Conservation (phyloP, 2,329 filamentous ascomycete genomes). For the Penicillium griseofulvum region DNA sequence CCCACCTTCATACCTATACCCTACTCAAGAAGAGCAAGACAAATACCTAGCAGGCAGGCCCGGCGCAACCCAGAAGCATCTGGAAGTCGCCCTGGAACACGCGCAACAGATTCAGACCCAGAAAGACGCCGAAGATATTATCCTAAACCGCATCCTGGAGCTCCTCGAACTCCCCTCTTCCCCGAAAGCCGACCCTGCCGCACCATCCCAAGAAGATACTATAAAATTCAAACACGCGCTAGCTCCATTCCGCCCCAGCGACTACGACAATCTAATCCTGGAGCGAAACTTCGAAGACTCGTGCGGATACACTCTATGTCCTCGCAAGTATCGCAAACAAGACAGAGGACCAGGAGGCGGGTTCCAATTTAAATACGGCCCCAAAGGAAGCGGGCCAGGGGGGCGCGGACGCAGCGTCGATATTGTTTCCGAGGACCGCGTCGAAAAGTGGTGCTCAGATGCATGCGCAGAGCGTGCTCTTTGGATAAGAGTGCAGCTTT, state of each 20-base stretch:
- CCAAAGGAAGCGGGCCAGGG: conserved; percentile 47
- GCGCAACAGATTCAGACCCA: conserved; percentile 78
- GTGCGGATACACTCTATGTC: conserved; percentile 83
- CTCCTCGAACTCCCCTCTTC: conserved; percentile 64
- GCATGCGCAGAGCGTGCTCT: conserved; percentile 75
- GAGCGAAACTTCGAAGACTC: conserved; percentile 81
- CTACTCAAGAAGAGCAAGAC: conserved; percentile 30
- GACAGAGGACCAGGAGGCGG: conserved; percentile 53
- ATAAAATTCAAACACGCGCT: conserved; percentile 65
- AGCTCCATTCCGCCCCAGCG: conserved; percentile 73
- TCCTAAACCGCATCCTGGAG: conserved; percentile 68
- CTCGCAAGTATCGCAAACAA: conserved; percentile 58
- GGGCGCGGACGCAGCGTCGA: conserved; percentile 54
- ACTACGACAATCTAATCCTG: conserved; percentile 84
- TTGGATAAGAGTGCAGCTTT: conserved; percentile 85
- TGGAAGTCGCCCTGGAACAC: conserved; percentile 73
- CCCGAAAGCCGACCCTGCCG: conserved; percentile 50
- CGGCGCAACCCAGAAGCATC: conserved; percentile 45
- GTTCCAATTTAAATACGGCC: conserved; percentile 64
- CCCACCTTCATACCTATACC: conserved; percentile 20
- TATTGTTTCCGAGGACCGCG: conserved; percentile 68
- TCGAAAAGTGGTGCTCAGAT: conserved; percentile 85
- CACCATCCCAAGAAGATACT: conserved; percentile 60
- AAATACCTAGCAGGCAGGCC: conserved; percentile 34
- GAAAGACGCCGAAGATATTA: conserved; percentile 72